Conservation (phyloP, 148 eudicot genomes). For the Silene uniflora region DNA sequence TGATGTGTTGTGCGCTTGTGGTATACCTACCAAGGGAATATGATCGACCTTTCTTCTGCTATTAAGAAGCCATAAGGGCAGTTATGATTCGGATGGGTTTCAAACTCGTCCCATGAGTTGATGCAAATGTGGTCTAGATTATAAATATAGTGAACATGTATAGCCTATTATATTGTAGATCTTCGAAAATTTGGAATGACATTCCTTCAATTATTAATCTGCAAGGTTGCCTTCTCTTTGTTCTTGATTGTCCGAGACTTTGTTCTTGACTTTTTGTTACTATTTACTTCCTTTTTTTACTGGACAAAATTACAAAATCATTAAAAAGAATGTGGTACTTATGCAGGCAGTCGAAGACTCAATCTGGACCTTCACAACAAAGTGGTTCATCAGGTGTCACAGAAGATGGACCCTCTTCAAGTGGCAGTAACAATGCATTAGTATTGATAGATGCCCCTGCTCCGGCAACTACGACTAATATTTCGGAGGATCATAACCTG, state of each 20-base stretch:
- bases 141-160: no score
- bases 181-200: no score
- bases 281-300: not conserved
- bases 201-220: no score
- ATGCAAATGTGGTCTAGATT: no score
- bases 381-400: slow-evolving; percentile 25
- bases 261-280: not conserved
- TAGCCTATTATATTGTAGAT: no score
- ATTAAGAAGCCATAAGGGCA: no score
- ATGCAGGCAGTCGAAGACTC: slow-evolving; percentile 70
- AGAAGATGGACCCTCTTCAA: slow-evolving; percentile 41
- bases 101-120: no score
- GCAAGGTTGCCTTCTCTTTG: not conserved
- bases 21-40: no score
- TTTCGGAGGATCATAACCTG: slow-evolving; percentile 63
- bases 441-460: slow-evolving; percentile 52
- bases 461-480: slow-evolving; percentile 1
- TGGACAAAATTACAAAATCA: not conserved
- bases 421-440: slow-evolving; percentile 52
- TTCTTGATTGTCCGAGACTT: not conserved
- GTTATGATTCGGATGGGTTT: no score
- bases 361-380: slow-evolving; percentile 35
- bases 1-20: not conserved
- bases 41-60: no score
- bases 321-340: slow-evolving; percentile 8